Evolutionary conservation across 352 stramenopile genomes (phyloP).

Genomic region (Phytophthora melonis): DNA sequence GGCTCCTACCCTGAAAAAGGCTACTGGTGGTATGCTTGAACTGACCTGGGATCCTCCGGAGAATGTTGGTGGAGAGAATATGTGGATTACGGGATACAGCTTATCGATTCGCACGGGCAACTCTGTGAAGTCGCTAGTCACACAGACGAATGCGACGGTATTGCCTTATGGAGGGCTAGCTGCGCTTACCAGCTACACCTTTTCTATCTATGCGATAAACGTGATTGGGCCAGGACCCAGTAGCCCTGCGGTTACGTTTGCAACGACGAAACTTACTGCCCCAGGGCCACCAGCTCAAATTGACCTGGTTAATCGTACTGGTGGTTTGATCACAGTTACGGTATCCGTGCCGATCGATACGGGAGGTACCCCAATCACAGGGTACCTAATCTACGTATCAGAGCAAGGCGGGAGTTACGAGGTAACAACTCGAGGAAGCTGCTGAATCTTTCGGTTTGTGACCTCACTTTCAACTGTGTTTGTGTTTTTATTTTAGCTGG

Average conservation of each 20-base stretch:
- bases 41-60: constrained; percentile 52
- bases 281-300: constrained; percentile 42
- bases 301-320: constrained; percentile 44
- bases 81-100: constrained; percentile 58
- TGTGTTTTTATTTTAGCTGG: constrained; percentile 38
- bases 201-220: constrained; percentile 58
- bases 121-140: constrained; percentile 23
- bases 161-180: constrained; percentile 40
- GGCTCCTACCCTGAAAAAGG: constrained; percentile 17
- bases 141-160: constrained; percentile 48
- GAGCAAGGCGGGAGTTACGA: constrained; percentile 10
- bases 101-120: constrained; percentile 26
- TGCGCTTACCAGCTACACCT: constrained; percentile 39
- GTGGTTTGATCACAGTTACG: constrained; percentile 52
- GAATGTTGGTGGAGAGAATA: constrained; percentile 49
- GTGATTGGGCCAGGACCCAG: constrained; percentile 35
- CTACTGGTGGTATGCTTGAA: constrained; percentile 58
- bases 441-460: neutral
- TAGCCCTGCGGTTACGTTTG: constrained; percentile 16
- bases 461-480: constrained; percentile 1
- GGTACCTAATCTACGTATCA: constrained; percentile 38
- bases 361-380: constrained; percentile 48
- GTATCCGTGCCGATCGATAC: constrained; percentile 46
- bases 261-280: constrained; percentile 51
- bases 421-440: constrained; percentile 8